These are phyloP conservation scores for Manihot esculenta DNA, from an alignment of 441 rosid species.

Conservation along the genomic window DNA sequence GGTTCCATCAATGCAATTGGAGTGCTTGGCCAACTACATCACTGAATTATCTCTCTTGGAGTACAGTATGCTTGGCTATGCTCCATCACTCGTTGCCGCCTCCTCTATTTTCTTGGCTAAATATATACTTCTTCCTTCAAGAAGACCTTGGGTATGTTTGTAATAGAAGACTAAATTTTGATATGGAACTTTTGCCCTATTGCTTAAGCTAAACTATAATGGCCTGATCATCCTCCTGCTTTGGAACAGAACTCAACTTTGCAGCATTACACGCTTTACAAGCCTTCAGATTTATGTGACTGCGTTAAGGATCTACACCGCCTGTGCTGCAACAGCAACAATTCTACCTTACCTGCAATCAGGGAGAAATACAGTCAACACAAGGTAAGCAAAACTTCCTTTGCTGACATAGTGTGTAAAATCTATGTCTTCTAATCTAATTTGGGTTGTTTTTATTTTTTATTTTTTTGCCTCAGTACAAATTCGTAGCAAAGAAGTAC, in stretches of 20 bases:
- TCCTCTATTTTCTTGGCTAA: slow-evolving; percentile 83
- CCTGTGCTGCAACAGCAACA: slow-evolving; percentile 46
- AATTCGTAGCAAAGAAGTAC: slow-evolving; percentile 77
- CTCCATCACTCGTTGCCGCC: slow-evolving; percentile 85
- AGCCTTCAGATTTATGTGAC: slow-evolving; percentile 54
- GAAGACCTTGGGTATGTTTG: slow-evolving; percentile 70
- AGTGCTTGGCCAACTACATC: slow-evolving; percentile 75
- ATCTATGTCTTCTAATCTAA: not conserved
- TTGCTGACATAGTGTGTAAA: too few relatives aligned
- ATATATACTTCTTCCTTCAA: slow-evolving; percentile 64
- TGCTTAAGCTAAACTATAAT: not conserved
- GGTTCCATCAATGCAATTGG: slow-evolving; percentile 74
- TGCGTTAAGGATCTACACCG: slow-evolving; percentile 76
- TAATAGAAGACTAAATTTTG: not conserved
- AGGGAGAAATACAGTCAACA: slow-evolving; percentile 91
- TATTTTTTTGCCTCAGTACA: slow-evolving; percentile 77
- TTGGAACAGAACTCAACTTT: slow-evolving; percentile 65
- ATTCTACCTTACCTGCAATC: slow-evolving; percentile 62
- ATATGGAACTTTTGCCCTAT: not conserved
- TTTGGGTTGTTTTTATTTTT: slow-evolving; percentile 7
- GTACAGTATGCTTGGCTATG: slow-evolving; percentile 65
- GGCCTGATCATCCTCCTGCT: slow-evolving; percentile 9
- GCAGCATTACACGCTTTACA: slow-evolving; percentile 80
- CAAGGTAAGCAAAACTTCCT: slow-evolving; percentile 45
- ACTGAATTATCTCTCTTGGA: slow-evolving; percentile 78